Conservation (phyloP, 495 filamentous ascomycete species). For the Annulohypoxylon stygium region DNA sequence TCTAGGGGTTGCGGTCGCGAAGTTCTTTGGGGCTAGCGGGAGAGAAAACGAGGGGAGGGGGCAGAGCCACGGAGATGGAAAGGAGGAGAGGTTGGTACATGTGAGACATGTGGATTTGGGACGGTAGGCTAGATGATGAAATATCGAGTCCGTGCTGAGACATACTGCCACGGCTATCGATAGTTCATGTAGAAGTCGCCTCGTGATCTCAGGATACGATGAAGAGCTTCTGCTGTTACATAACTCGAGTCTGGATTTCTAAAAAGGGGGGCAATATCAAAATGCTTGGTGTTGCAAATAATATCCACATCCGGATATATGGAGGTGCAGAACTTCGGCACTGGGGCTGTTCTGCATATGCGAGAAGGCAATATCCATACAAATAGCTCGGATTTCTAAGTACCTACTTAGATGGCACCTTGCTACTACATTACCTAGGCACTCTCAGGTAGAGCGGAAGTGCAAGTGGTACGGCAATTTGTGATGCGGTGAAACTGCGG, state of each 20-base stretch:
- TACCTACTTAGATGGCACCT: background rate
- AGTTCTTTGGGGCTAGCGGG: conserved; percentile 47
- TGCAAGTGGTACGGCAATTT: conserved; percentile 19
- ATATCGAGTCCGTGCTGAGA: background rate
- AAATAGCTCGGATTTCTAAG: background rate
- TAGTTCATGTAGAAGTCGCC: background rate
- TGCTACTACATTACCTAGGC: background rate
- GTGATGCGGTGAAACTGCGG: conserved; percentile 13
- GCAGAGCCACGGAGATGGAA: conserved; percentile 11
- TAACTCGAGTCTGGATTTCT: background rate
- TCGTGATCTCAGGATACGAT: background rate
- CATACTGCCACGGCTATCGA: background rate
- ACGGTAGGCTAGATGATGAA: conserved; percentile 24
- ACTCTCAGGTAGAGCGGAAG: background rate
- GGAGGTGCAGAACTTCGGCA: background rate
- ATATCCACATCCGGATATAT: conserved; percentile 2
- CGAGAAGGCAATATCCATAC: background rate
- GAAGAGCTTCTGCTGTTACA: background rate
- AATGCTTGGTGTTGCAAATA: background rate
- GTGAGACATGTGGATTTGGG: conserved; percentile 48
- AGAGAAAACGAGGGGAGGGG: conserved; percentile 5
- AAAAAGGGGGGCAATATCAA: conserved; percentile 3
- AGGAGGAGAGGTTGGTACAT: conserved; percentile 42
- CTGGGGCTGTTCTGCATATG: background rate
- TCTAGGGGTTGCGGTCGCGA: conserved; percentile 70